A percentile compares a stretch with the other conserved stretches of the same genome.
phyloP scores from a whole-genome alignment of 495 filamentous ascomycete species.

The Penicillium angulare region DNA sequence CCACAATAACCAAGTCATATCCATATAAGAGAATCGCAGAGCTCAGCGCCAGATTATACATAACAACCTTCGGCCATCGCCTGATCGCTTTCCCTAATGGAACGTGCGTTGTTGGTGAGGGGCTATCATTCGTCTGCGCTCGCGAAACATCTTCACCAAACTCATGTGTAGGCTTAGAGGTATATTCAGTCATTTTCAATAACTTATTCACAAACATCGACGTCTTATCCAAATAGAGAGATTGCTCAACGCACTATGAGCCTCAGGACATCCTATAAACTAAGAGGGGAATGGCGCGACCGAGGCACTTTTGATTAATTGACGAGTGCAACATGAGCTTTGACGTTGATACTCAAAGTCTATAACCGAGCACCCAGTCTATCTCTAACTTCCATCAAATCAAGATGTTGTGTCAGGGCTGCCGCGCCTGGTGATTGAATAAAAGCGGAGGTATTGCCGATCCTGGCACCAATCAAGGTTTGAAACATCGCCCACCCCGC shows the following conservation, averaged over 20 bases:
- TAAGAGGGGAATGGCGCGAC: background rate
- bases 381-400: slow-evolving; percentile 1
- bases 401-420: background rate
- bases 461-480: slow-evolving; percentile 4
- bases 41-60: slow-evolving; percentile 30
- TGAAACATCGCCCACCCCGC: slow-evolving; percentile 8
- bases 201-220: too few species aligned
- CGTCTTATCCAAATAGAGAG: too few species aligned
- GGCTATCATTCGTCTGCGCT: background rate
- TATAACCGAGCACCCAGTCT: slow-evolving; percentile 10
- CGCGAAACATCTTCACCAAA: background rate
- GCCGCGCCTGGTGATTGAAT: background rate
- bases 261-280: too few species aligned
- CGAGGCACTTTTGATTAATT: too few species aligned
- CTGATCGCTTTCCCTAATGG: slow-evolving; percentile 21
- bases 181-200: background rate
- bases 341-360: background rate
- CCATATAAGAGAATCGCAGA: slow-evolving; percentile 44
- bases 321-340: slow-evolving; percentile 8
- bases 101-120: background rate
- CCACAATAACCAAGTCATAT: slow-evolving; percentile 50
- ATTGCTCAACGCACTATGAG: too few species aligned
- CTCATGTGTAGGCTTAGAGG: background rate
- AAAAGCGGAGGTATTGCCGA: slow-evolving; percentile 1
- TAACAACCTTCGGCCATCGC: slow-evolving; percentile 22